A percentile compares a stretch with the other conserved stretches of the same genome.
These are phyloP conservation scores for Botryotinia narcissicola DNA, from an alignment of 2,329 filamentous ascomycete species.

Conservation along the genomic window DNA sequence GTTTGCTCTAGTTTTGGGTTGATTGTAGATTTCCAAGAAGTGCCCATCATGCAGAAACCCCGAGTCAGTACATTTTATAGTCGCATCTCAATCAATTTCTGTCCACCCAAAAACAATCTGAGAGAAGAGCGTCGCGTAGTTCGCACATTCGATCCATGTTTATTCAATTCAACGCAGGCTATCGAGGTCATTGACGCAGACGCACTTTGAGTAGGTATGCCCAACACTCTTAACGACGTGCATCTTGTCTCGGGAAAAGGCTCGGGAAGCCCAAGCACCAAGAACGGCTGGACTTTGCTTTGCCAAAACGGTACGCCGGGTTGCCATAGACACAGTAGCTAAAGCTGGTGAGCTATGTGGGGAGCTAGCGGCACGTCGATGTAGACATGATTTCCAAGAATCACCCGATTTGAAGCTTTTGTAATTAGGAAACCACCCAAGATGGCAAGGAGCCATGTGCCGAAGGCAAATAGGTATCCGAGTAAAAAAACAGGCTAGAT, in stretches of 20 bases:
- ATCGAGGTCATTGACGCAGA: background rate
- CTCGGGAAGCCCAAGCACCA: background rate
- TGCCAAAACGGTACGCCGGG: background rate
- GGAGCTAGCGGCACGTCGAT: background rate
- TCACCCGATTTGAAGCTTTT: background rate
- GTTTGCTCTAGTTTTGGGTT: background rate
- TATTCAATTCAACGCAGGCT: background rate
- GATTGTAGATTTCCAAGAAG: background rate
- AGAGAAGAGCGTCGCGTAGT: background rate
- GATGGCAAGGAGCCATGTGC: background rate
- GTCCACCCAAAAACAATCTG: background rate
- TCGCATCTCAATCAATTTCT: background rate
- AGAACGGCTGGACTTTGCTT: background rate
- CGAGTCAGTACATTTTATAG: background rate
- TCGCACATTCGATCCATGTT: background rate
- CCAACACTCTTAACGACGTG: background rate
- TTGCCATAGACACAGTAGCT: background rate
- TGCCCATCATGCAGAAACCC: background rate
- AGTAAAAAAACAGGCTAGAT: background rate
- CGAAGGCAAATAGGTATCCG: background rate
- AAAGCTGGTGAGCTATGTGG: background rate
- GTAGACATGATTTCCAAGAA: background rate
- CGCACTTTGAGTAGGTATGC: background rate
- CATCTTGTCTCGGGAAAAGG: background rate
- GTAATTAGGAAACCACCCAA: background rate